These are phyloP conservation scores for Globisporangium rhizosaccharum DNA, from an alignment of 352 stramenopile species.

Conservation along the genomic window DNA sequence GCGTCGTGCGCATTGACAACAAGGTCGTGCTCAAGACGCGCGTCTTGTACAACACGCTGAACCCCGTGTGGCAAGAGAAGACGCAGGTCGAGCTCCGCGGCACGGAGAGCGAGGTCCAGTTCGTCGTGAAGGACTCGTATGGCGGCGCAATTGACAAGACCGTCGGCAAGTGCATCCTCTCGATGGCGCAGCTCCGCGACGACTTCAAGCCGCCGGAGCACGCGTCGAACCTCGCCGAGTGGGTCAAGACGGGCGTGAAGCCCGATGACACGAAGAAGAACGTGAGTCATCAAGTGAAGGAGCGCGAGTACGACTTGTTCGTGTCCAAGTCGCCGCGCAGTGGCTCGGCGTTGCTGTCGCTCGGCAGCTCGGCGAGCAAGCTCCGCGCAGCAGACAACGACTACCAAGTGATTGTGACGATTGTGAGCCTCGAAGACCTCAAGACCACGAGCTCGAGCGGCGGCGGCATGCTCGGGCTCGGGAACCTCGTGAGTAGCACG, in stretches of 20 bases:
- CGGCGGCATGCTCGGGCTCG: slow-evolving; percentile 58
- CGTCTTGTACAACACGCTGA: slow-evolving; percentile 83
- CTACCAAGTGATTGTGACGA: slow-evolving; percentile 68
- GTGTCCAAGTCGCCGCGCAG: slow-evolving; percentile 42
- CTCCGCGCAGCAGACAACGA: slow-evolving; percentile 33
- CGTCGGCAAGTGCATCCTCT: slow-evolving; percentile 69
- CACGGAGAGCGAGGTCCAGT: slow-evolving; percentile 52
- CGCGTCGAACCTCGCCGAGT: slow-evolving; percentile 68
- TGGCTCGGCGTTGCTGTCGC: slow-evolving; percentile 13
- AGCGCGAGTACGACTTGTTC: slow-evolving; percentile 73
- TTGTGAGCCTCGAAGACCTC: slow-evolving; percentile 51
- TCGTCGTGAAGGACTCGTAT: slow-evolving; percentile 85
- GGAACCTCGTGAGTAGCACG: slow-evolving; percentile 69
- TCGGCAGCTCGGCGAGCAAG: slow-evolving; percentile 21
- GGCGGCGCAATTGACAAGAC: slow-evolving; percentile 71
- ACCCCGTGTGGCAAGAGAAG: slow-evolving; percentile 79
- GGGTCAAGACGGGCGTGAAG: slow-evolving; percentile 77
- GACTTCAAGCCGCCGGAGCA: slow-evolving; percentile 75
- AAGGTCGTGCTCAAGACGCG: slow-evolving; percentile 63
- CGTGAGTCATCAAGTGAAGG: slow-evolving; percentile 62
- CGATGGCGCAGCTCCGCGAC: slow-evolving; percentile 64
- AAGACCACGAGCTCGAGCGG: slow-evolving; percentile 58
- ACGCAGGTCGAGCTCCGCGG: slow-evolving; percentile 48
- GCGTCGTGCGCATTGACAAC: slow-evolving; percentile 67
- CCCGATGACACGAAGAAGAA: slow-evolving; percentile 80